phyloP scores from a whole-genome alignment of 2,329 filamentous ascomycete species.

The Cryphonectria japonica region DNA sequence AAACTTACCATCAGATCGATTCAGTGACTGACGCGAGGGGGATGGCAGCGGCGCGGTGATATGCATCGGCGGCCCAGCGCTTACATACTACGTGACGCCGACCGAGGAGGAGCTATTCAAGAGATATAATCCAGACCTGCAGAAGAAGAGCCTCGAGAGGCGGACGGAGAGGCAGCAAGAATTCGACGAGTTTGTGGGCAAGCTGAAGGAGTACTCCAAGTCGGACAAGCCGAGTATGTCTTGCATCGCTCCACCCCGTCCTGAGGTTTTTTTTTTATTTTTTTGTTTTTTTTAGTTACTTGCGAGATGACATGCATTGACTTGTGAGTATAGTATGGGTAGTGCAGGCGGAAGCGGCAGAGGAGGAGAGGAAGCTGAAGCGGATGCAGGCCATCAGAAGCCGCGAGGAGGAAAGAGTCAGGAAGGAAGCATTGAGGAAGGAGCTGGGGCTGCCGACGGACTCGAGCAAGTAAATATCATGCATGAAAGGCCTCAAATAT shows the following conservation, averaged over 20 bases:
- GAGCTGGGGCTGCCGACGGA: conserved; percentile 50
- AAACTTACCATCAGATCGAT: conserved; percentile 21
- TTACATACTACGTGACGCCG: conserved; percentile 79
- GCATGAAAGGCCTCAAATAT: background rate
- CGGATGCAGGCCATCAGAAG: conserved; percentile 42
- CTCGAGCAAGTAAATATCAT: conserved; percentile 24
- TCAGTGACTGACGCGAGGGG: conserved; percentile 22
- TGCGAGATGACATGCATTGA: background rate
- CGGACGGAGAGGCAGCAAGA: conserved; percentile 78
- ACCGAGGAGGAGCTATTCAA: conserved; percentile 91
- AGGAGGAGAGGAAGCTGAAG: conserved; percentile 44
- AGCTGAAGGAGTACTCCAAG: conserved; percentile 86
- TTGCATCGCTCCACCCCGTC: background rate
- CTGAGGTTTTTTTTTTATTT: too few species aligned
- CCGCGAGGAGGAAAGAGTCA: conserved; percentile 47
- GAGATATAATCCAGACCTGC: conserved; percentile 93
- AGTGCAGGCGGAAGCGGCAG: conserved; percentile 54
- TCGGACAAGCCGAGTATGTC: conserved; percentile 85
- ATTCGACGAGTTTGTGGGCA: conserved; percentile 83
- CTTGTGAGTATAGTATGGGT: conserved; percentile 49
- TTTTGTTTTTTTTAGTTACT: background rate
- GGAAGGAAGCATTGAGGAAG: conserved; percentile 53
- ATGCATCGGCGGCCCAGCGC: conserved; percentile 81
- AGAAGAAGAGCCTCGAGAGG: conserved; percentile 81
- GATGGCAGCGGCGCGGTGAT: conserved; percentile 66